A percentile compares a stretch with the other conserved stretches of the same genome.
These are phyloP conservation scores for Bonia amplexicaulis DNA, from an alignment of 176 grass and related monocot species.

Conservation along the genomic window DNA sequence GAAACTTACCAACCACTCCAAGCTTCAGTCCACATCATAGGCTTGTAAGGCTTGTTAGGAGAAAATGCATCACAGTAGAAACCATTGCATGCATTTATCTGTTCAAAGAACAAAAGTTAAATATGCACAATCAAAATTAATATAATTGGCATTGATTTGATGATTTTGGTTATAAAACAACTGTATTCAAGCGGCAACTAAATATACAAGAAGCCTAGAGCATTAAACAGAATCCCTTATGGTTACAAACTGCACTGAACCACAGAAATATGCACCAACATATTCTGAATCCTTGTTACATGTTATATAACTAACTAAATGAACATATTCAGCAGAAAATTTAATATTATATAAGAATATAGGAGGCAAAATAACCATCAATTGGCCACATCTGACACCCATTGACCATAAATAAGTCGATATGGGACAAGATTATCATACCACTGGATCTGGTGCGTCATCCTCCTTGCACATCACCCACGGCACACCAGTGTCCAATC, in stretches of 20 bases:
- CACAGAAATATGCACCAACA: background rate
- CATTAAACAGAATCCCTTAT: background rate
- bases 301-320: background rate
- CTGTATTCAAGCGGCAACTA: background rate
- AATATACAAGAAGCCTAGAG: background rate
- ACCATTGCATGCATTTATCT: slow-evolving; percentile 99
- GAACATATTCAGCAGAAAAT: background rate
- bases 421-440: slow-evolving; percentile 29
- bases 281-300: background rate
- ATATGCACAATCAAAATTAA: background rate
- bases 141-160: background rate
- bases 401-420: background rate
- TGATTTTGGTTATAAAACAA: background rate
- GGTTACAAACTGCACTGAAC: background rate
- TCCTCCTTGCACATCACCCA: slow-evolving; percentile 99
- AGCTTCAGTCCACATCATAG: slow-evolving; percentile 99
- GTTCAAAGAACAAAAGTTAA: slow-evolving; percentile 25
- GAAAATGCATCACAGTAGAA: slow-evolving; percentile 98
- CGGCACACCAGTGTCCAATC: slow-evolving; percentile 76
- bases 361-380: background rate
- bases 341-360: background rate
- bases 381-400: background rate
- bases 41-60: slow-evolving; percentile 83
- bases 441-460: slow-evolving; percentile 99
- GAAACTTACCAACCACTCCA: slow-evolving; percentile 92